A percentile compares a stretch with the other conserved stretches of the same genome.
phyloP scores from a whole-genome alignment of 495 filamentous ascomycete species.

The Cenococcum geophilum region DNA sequence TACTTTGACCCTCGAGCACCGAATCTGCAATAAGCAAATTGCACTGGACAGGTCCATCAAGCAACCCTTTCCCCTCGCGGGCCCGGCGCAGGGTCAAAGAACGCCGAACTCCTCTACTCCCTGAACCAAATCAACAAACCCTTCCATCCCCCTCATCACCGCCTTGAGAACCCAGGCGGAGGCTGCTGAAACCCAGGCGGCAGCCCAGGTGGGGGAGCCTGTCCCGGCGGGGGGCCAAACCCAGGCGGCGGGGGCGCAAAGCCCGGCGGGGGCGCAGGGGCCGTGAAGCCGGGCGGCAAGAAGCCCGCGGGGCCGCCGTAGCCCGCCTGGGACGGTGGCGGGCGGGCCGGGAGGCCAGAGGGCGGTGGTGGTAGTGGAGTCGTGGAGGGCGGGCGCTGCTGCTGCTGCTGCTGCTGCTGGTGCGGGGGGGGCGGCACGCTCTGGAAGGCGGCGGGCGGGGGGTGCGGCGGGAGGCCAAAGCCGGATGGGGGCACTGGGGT shows the following conservation, averaged over 20 bases:
- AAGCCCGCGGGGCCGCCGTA: constrained; percentile 74
- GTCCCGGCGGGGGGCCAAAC: constrained; percentile 12
- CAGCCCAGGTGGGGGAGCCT: not conserved
- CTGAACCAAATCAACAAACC: too few species aligned
- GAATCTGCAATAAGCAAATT: too few species aligned
- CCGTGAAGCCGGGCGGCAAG: constrained; percentile 44
- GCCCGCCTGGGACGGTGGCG: constrained; percentile 69
- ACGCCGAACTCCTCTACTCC: too few species aligned
- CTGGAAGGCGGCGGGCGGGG: constrained; percentile 44
- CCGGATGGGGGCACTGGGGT: constrained; percentile 25
- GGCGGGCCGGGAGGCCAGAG: constrained; percentile 69
- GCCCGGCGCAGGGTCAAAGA: too few species aligned
- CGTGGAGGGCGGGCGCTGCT: constrained; percentile 22
- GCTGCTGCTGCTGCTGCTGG: constrained; percentile 24
- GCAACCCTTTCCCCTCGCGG: too few species aligned
- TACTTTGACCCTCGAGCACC: too few species aligned
- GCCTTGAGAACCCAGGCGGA: too few species aligned
- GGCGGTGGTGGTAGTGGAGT: constrained; percentile 53
- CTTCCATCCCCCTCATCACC: too few species aligned
- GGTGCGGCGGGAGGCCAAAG: constrained; percentile 14
- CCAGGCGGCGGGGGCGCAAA: constrained; percentile 41
- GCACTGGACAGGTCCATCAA: too few species aligned
- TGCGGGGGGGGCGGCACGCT: constrained; percentile 34
- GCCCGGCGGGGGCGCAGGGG: constrained; percentile 44
- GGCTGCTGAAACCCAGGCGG: constrained; percentile 13